These are phyloP conservation scores for Penicillium lividum DNA, from an alignment of 495 filamentous ascomycete genomes.

Conservation along the genomic window DNA sequence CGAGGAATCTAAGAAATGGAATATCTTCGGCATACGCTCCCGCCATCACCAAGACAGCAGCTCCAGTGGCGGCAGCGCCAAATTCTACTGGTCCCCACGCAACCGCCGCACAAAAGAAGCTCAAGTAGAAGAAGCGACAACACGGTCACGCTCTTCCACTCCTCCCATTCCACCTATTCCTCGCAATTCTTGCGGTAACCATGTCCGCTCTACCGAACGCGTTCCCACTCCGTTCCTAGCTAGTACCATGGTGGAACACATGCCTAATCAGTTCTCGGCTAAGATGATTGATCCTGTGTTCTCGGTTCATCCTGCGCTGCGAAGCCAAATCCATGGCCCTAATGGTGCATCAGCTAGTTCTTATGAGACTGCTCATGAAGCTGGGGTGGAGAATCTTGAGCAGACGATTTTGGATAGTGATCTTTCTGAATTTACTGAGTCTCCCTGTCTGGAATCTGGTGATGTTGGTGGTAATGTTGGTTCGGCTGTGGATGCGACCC, in stretches of 20 bases:
- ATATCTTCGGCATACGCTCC: conserved; percentile 28
- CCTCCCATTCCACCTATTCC: conserved; percentile 22
- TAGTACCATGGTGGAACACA: neutral
- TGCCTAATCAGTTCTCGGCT: too few relatives aligned
- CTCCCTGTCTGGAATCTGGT: neutral
- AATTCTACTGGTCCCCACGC: conserved; percentile 16
- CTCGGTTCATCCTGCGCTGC: neutral
- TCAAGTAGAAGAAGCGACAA: neutral
- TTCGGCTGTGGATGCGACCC: neutral
- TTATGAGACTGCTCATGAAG: neutral
- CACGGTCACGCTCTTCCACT: conserved; percentile 16
- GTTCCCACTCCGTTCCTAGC: neutral
- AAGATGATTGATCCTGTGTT: neutral
- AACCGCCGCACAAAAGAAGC: conserved; percentile 12
- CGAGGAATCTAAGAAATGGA: conserved; percentile 23
- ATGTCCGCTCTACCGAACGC: neutral
- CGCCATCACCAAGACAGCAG: conserved; percentile 21
- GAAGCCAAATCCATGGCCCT: neutral
- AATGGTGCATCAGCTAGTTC: neutral
- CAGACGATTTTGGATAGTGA: neutral
- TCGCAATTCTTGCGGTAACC: neutral
- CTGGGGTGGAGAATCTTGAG: neutral
- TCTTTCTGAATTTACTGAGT: neutral
- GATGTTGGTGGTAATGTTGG: neutral
- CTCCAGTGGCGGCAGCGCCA: conserved; percentile 10